Conservation (phyloP, 345 rosid genomes). For the Citrus cavaleriei region DNA sequence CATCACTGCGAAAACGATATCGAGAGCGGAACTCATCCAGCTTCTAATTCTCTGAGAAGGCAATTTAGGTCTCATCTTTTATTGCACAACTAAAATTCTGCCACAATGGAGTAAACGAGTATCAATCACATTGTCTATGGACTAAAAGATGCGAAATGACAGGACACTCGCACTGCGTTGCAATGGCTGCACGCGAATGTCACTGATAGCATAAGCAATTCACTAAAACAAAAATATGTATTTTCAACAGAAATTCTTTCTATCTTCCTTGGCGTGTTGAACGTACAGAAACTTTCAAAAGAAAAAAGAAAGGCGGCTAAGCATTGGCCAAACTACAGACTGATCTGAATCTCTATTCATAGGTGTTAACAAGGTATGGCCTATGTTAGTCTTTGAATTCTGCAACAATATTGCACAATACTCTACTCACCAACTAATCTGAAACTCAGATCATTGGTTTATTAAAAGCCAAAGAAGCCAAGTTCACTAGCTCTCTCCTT, state of each 20-base stretch:
- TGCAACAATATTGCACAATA: neutral
- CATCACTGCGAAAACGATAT: too few species aligned
- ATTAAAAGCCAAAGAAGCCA: conserved; percentile 68
- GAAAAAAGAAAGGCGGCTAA: neutral
- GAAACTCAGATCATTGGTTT: neutral
- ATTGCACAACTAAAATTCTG: neutral
- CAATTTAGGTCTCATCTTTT: too few species aligned
- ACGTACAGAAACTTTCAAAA: neutral
- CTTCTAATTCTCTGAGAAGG: neutral
- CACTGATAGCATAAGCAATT: too few species aligned
- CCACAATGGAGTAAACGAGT: too few species aligned
- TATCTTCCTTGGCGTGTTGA: neutral
- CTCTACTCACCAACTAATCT: conserved; percentile 1
- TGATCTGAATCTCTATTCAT: neutral
- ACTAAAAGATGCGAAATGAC: neutral
- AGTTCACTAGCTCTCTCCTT: conserved; percentile 79
- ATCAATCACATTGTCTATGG: neutral
- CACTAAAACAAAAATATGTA: too few species aligned
- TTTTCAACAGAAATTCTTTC: neutral
- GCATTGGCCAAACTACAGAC: neutral
- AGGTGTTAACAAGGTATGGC: conserved; percentile 4
- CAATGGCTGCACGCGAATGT: neutral
- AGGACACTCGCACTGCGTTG: neutral
- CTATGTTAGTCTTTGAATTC: conserved; percentile 1
- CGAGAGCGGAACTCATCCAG: too few species aligned